phyloP scores from a whole-genome alignment of 192 early-diverging fungal genomes.

The Rhizophagus sp. region DNA sequence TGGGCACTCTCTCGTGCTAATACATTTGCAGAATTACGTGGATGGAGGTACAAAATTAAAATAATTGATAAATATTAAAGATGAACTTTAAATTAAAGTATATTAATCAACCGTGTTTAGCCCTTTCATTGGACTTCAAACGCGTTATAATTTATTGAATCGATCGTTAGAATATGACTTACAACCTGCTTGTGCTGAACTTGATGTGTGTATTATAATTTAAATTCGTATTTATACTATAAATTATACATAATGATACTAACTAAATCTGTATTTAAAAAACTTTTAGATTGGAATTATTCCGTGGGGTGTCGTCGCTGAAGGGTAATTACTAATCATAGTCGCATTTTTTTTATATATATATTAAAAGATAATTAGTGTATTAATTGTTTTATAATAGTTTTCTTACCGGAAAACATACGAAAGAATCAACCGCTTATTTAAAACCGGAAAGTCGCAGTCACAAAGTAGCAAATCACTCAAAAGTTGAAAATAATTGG shows the following conservation, averaged over 20 bases:
- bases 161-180: slow-evolving; percentile 40
- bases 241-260: no score
- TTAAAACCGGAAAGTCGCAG: no score
- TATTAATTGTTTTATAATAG: no score
- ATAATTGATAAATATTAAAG: background rate
- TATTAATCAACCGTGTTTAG: background rate
- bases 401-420: no score
- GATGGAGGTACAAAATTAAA: background rate
- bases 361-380: no score
- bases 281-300: background rate
- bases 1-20: slow-evolving; percentile 48
- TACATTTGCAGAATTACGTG: slow-evolving; percentile 36
- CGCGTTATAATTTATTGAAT: slow-evolving; percentile 38
- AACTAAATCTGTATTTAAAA: no score
- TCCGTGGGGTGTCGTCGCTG: background rate
- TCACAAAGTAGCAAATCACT: no score
- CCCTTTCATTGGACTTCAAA: slow-evolving; percentile 41
- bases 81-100: background rate
- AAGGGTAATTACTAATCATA: no score
- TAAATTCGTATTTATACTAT: no score
- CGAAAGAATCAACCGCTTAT: background rate
- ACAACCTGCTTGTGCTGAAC: slow-evolving; percentile 39
- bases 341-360: no score
- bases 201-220: background rate
- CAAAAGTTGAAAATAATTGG: no score